Evolutionary conservation across 2,329 filamentous ascomycete genomes (phyloP).

Genomic region (Raffaelea deltoideospora): DNA sequence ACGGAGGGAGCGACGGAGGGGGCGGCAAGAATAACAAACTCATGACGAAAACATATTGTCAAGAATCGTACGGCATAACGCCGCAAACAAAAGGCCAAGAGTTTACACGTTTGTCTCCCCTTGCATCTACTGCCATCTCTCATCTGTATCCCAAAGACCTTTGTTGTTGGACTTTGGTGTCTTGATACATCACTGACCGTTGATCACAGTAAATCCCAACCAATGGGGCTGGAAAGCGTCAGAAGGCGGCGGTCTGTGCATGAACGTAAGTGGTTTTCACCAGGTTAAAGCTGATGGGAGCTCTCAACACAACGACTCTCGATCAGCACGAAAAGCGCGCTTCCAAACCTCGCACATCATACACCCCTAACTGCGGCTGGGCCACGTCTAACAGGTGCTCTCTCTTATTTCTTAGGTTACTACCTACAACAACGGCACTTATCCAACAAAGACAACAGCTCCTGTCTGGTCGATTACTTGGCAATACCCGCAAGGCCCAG

Average conservation of each 20-base stretch:
- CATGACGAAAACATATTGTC: conserved; percentile 22
- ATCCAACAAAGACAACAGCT: conserved; percentile 27
- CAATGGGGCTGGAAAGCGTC: conserved; percentile 32
- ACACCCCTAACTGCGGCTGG: too few species aligned
- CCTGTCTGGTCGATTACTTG: conserved; percentile 37
- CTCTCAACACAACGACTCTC: too few species aligned
- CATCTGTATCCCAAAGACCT: too few species aligned
- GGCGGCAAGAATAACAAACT: conserved; percentile 15
- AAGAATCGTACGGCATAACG: conserved; percentile 28
- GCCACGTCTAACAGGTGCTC: not conserved
- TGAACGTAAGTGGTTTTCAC: conserved; percentile 29
- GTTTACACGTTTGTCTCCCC: conserved; percentile 28
- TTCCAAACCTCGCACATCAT: too few species aligned
- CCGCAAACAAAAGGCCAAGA: conserved; percentile 25
- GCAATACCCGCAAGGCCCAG: conserved; percentile 28
- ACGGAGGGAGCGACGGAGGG: conserved; percentile 4
- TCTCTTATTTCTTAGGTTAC: conserved; percentile 22
- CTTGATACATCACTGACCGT: not conserved
- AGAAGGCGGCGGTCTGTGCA: conserved; percentile 26
- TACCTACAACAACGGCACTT: conserved; percentile 33
- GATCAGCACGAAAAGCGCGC: too few species aligned
- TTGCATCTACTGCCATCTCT: not conserved
- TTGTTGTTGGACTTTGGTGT: not conserved
- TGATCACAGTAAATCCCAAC: conserved; percentile 34
- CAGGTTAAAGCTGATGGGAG: too few species aligned